These are phyloP conservation scores for Leishmania major DNA, from an alignment of 208 protist species.

Conservation along the genomic window DNA sequence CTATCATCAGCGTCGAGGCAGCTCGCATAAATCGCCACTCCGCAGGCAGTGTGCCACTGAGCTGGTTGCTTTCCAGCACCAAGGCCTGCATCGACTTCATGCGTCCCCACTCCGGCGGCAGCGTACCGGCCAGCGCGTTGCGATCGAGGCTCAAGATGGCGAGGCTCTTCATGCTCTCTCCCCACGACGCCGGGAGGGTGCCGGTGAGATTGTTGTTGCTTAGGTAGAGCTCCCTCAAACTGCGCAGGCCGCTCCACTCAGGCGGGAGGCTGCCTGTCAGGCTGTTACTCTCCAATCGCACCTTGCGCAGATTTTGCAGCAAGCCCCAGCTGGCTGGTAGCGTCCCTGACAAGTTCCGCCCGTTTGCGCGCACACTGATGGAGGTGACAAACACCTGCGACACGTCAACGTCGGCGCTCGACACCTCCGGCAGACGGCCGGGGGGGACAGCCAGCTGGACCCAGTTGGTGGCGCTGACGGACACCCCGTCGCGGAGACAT, in stretches of 20 bases:
- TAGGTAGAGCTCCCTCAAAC: not conserved
- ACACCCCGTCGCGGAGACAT: not conserved
- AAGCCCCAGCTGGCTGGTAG: slow-evolving; percentile 5
- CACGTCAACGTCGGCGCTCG: slow-evolving; percentile 1
- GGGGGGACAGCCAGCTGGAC: not conserved
- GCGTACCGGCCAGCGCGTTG: slow-evolving; percentile 16
- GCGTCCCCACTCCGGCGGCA: slow-evolving; percentile 14
- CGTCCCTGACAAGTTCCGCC: not conserved
- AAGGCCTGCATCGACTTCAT: not conserved
- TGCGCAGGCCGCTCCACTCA: not conserved
- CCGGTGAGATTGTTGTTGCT: not conserved
- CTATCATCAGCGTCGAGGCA: not conserved
- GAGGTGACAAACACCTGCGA: slow-evolving; percentile 4
- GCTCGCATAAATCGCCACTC: not conserved
- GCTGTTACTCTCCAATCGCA: not conserved
- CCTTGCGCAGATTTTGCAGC: not conserved
- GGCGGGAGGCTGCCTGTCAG: not conserved
- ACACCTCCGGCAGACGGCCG: slow-evolving; percentile 14
- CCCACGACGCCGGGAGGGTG: not conserved
- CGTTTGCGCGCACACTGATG: not conserved
- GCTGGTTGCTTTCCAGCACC: not conserved
- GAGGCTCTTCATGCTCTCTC: not conserved
- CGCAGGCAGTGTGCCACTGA: not conserved
- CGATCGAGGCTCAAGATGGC: not conserved
- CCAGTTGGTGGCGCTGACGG: slow-evolving; percentile 7